Evolutionary conservation across 805 yeast genomes (phyloP), one percentile per base, ranked within the genome.

Genomic region (Saccharomycopsis sp.): DNA sequence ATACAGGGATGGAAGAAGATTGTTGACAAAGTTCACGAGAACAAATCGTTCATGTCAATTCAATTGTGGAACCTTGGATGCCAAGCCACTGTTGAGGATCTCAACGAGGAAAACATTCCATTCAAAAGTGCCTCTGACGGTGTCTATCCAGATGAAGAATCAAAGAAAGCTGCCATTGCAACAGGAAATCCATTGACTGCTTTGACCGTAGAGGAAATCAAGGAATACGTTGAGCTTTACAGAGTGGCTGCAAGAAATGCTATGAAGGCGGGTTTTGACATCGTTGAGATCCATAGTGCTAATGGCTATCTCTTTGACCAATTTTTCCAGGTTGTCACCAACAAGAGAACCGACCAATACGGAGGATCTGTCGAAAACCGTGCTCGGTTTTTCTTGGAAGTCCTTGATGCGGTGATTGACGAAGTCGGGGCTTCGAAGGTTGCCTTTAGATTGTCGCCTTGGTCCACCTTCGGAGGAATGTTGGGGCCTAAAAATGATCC

Each of bases 311-410:
- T 84, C 53, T 60, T 79, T 37, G 72, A 75, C 64, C 74, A 76
- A 63, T 83, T 85, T 63, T 63, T 80, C 55, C 75, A 79, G 37
- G 68, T 71, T 1, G 63, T 66, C 50, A 68, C 79, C 34, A 83
- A 85, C 68, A 67, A 71, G 58, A 75, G 90, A 66, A 78, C 79
- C 1, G 90, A 85, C 65, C 73, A 77, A 62, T 85, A 83, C 62
- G 89, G 89, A 52, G 88, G 88, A 3, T 70, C 79, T 1, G 72
- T 82, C 55, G 87, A 82, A 64, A 82, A 82, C 68, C 75, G 89
- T 62, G 72, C 73, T 7, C 70, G 83, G 51, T 73, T 84, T 54
- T 62, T 77, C 7, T 62, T 77, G 34, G 85, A 84, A 62, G 65
- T 79, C 16, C 67, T 81, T n/a, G 79, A 75, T 51, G 75, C 72